Conservation (phyloP, 306 rosid genomes). For the Trifolium subterraneum region DNA sequence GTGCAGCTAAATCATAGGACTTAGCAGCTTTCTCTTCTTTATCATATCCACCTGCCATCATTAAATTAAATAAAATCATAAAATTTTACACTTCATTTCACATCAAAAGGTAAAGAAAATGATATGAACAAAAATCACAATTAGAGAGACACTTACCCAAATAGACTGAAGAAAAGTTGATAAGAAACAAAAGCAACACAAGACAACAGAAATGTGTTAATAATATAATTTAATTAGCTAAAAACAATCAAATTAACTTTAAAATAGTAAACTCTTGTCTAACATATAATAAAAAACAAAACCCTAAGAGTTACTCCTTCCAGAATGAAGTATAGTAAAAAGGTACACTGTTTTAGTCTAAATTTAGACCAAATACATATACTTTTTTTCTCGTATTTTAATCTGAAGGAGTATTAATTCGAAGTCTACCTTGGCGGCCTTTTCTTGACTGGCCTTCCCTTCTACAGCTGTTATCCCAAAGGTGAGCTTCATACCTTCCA, state of each 20-base stretch:
- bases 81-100: neutral
- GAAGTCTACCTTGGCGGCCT: slow-evolving; percentile 88
- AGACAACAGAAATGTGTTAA: slow-evolving; percentile 39
- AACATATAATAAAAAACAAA: neutral
- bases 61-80: neutral
- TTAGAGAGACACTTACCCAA: slow-evolving; percentile 56
- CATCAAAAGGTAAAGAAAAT: neutral
- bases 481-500: slow-evolving; percentile 97
- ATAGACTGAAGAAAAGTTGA: slow-evolving; percentile 58
- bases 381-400: neutral
- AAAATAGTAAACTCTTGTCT: neutral
- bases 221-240: neutral
- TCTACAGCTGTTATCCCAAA: slow-evolving; percentile 98
- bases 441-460: slow-evolving; percentile 99
- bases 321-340: too few species aligned
- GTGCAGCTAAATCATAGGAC: slow-evolving; percentile 97
- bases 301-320: slow-evolving; percentile 21
- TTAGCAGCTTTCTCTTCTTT: slow-evolving; percentile 99
- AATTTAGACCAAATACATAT: neutral
- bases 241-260: neutral
- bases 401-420: neutral
- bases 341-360: too few species aligned
- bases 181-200: slow-evolving; percentile 33
- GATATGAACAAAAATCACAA: neutral
- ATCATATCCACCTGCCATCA: slow-evolving; percentile 92